Base-by-base conservation (phyloP, 73 alveolate species). In the Tetrahymena borealis region DNA sequence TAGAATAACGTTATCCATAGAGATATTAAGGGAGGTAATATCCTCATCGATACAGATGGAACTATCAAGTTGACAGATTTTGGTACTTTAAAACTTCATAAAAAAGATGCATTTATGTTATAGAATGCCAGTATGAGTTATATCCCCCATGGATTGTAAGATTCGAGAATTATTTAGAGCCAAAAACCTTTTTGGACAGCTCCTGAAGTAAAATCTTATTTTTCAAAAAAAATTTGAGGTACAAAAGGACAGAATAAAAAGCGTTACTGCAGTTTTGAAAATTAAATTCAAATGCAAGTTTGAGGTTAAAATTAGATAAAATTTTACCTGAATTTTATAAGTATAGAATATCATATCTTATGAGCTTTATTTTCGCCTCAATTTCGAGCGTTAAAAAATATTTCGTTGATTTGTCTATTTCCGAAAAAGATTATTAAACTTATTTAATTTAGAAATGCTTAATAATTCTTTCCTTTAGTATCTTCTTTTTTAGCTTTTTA, bases 21-120 rank as follows among this genome's bases (percentile, higher is more conserved):
- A 28, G 94, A 94, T 40, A 90, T 94, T 2, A 94, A 94, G 91
- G 90, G 91, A 15, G 96, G 94, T 16, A 94, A 94, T 90, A 94
- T 94, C 3, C 39, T 94, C 40, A 91, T 95, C 5, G 96, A 90
- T 32, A 33, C 40, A 9, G 94, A 78, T 93, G 97, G 96, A 8
- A 85, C 93, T 11, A 91, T 93, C 15, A 95, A 95, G 78, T 94
- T 95, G 43, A 60, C 94, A 12, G 97, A 95, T 91, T 93, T 95
- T 93, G 97, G 97, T 35, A 77, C 94, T 24, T 39, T 96, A 16
- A 90, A 95, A 40, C 90, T 90, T 32, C 33, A 91, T 40, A 24
- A 93, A 36, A 91, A 91, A 15, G 92, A 94, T 39, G 43, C 90
- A 4, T 28, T 33, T n/a, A 35, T 78, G 4, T 18, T 35, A 13